phyloP scores from a whole-genome alignment of 2,329 filamentous ascomycete species.

The Pseudogymnoascus sp. region DNA sequence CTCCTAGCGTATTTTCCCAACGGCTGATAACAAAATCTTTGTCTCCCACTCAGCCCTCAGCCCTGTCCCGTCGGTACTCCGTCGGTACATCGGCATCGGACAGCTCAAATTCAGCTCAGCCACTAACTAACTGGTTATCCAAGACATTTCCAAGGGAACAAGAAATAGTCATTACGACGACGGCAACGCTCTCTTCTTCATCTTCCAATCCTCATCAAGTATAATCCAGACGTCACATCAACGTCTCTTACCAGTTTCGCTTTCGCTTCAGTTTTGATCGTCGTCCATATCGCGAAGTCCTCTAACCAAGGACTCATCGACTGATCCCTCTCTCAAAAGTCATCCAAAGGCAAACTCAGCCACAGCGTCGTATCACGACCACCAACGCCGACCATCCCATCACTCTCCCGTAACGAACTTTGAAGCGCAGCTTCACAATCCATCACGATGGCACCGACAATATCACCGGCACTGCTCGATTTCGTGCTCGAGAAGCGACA shows the following conservation, averaged over 20 bases:
- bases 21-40: background rate
- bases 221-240: background rate
- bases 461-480: conserved; percentile 14
- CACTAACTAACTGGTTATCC: conserved; percentile 3
- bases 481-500: conserved; percentile 11
- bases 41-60: background rate
- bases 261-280: background rate
- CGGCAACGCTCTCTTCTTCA: background rate
- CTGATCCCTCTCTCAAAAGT: background rate
- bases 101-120: background rate
- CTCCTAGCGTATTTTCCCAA: no score
- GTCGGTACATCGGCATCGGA: background rate
- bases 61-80: background rate
- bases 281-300: background rate
- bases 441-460: conserved; percentile 12
- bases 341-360: background rate
- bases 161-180: conserved; percentile 6
- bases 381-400: background rate
- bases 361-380: background rate
- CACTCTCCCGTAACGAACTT: background rate
- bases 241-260: background rate
- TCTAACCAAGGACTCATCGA: background rate
- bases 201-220: background rate
- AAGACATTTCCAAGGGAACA: conserved; percentile 5
- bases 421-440: background rate